A percentile compares a stretch with the other conserved stretches of the same genome.
phyloP scores from a whole-genome alignment of 140 eudicot genomes.

The Oenanthe javanica region DNA sequence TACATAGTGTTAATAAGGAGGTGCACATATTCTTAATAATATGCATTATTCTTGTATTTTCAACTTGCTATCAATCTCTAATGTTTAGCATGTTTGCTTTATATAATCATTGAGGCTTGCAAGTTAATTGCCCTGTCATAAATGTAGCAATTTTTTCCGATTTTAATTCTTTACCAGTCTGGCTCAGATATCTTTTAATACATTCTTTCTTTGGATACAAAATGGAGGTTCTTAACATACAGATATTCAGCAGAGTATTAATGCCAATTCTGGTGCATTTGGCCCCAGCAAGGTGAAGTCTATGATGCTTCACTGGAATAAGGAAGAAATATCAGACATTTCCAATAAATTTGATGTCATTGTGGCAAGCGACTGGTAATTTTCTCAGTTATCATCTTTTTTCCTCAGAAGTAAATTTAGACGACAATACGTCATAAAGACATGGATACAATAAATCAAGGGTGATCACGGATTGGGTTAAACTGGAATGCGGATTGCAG shows the following conservation, averaged over 20 bases:
- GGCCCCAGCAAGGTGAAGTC: slow-evolving; percentile 57
- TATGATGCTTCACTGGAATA: slow-evolving; percentile 82
- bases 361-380: slow-evolving; percentile 97
- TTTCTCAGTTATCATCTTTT: neutral
- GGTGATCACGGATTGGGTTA: neutral
- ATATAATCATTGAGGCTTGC: neutral
- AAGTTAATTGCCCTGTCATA: no score
- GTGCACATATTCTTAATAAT: neutral
- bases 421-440: neutral
- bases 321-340: slow-evolving; percentile 32
- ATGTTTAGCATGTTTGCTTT: neutral
- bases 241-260: slow-evolving; percentile 77
- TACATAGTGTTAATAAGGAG: neutral
- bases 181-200: slow-evolving; percentile 4
- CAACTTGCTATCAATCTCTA: neutral
- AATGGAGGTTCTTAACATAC: slow-evolving; percentile 47
- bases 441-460: neutral
- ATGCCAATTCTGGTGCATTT: slow-evolving; percentile 55
- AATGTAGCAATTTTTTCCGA: neutral
- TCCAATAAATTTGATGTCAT: slow-evolving; percentile 61
- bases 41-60: neutral
- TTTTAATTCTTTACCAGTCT: neutral
- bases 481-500: neutral
- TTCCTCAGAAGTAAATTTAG: neutral
- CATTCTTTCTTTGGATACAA: slow-evolving; percentile 4